Conservation (phyloP, 2,329 filamentous ascomycete genomes). For the Aspergillus sergii region DNA sequence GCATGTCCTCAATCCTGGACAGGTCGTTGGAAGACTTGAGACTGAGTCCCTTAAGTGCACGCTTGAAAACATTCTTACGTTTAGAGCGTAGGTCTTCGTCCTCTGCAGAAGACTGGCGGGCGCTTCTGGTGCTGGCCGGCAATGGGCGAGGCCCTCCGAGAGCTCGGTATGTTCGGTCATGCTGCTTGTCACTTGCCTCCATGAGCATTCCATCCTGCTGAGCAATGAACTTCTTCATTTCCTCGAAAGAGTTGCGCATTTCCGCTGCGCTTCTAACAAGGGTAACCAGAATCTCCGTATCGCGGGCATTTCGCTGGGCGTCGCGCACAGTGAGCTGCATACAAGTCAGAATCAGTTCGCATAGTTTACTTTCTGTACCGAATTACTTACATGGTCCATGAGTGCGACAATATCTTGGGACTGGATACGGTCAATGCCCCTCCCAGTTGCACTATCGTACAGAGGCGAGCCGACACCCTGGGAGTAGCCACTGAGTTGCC, state of each 20-base stretch:
- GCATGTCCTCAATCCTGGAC: conserved; percentile 84
- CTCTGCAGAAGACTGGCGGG: conserved; percentile 52
- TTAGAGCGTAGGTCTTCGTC: conserved; percentile 69
- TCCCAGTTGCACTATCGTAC: conserved; percentile 86
- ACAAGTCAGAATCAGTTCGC: conserved; percentile 24
- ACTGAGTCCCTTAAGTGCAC: conserved; percentile 88
- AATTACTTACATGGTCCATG: conserved; percentile 81
- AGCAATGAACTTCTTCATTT: conserved; percentile 88
- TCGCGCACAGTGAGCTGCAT: conserved; percentile 85
- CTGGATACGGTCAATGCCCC: conserved; percentile 86
- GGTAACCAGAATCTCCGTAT: conserved; percentile 94
- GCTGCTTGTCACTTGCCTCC: conserved; percentile 81
- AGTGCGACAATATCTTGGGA: conserved; percentile 95
- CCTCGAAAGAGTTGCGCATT: conserved; percentile 95
- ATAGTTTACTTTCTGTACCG: neutral
- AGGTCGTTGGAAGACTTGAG: conserved; percentile 87
- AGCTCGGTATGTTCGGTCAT: conserved; percentile 80
- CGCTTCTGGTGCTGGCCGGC: conserved; percentile 66
- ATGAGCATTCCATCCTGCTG: conserved; percentile 90
- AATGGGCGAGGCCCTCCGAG: conserved; percentile 85
- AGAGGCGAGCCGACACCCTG: conserved; percentile 88
- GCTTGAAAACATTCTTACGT: conserved; percentile 90
- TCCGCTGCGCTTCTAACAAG: conserved; percentile 92
- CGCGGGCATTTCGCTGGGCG: conserved; percentile 90
- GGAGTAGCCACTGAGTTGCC: conserved; percentile 84